Evolutionary conservation across 2,329 filamentous ascomycete species (phyloP).

Genomic region (Colletotrichum kahawae): DNA sequence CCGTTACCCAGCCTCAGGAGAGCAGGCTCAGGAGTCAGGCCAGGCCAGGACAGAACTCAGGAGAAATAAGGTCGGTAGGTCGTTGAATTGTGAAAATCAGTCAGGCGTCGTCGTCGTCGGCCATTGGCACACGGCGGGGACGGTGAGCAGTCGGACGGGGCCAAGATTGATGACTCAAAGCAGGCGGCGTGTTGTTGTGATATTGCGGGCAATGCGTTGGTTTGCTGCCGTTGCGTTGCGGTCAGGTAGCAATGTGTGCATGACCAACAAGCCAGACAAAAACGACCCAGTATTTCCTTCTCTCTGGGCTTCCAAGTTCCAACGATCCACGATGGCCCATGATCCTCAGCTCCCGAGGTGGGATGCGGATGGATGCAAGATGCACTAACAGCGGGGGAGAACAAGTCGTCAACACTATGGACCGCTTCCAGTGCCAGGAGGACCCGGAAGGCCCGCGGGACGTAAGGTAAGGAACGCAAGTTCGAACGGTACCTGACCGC

Average conservation of each 20-base stretch:
- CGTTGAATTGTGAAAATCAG: neutral
- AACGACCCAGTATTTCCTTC: conserved; percentile 7
- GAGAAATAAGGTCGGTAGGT: neutral
- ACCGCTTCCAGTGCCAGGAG: neutral
- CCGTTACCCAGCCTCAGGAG: neutral
- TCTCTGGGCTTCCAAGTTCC: conserved; percentile 5
- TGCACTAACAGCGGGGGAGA: neutral
- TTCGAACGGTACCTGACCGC: neutral
- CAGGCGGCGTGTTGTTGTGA: neutral
- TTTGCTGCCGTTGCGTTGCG: neutral
- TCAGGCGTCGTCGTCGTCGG: neutral
- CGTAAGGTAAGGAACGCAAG: neutral
- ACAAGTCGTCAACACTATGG: neutral
- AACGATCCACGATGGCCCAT: conserved; percentile 1
- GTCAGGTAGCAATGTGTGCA: conserved; percentile 2
- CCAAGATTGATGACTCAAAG: neutral
- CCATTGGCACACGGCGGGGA: neutral
- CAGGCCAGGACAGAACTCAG: neutral
- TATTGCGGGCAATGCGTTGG: neutral
- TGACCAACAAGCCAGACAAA: neutral
- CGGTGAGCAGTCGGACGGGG: neutral
- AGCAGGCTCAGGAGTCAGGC: neutral
- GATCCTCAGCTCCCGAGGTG: conserved; percentile 1
- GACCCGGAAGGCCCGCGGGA: neutral
- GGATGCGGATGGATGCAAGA: neutral